Percentiles rank a stretch among this genome's conserved stretches.
Conservation (phyloP, 2,329 filamentous ascomycete genomes). For the Cladosporium oxysporum region DNA sequence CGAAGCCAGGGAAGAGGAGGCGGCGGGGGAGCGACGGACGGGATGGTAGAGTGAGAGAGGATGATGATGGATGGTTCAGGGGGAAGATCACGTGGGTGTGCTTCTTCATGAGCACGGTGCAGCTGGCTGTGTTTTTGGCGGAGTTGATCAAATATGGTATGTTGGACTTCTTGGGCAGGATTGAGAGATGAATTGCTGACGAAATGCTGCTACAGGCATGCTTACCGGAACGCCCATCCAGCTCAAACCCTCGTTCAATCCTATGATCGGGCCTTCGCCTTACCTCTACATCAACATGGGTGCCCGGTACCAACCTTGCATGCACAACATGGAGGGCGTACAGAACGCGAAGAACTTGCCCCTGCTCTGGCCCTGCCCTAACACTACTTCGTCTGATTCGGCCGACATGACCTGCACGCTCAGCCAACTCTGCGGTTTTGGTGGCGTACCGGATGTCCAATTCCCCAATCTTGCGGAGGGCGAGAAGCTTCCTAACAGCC, state of each 20-base stretch:
- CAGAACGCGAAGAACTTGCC: conserved; percentile 46
- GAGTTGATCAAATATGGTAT: conserved; percentile 83
- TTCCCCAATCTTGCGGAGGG: conserved; percentile 46
- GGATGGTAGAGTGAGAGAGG: conserved; percentile 27
- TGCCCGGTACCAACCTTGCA: conserved; percentile 87
- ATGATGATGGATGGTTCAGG: conserved; percentile 57
- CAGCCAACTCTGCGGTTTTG: conserved; percentile 80
- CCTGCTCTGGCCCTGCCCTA: conserved; percentile 77
- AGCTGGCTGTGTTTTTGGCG: conserved; percentile 83
- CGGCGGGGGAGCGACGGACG: conserved; percentile 24
- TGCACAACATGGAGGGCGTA: conserved; percentile 76
- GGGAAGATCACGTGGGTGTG: conserved; percentile 74
- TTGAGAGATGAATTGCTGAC: not conserved
- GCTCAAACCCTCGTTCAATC: conserved; percentile 85
- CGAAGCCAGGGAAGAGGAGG: conserved; percentile 29
- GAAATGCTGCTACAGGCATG: conserved; percentile 53
- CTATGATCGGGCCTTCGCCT: conserved; percentile 92
- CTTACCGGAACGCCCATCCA: conserved; percentile 77
- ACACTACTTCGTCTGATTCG: conserved; percentile 62
- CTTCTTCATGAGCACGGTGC: conserved; percentile 74
- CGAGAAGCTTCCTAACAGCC: conserved; percentile 54
- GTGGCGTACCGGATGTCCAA: conserved; percentile 63
- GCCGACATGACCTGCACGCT: conserved; percentile 67
- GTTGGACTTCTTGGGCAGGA: conserved; percentile 29
- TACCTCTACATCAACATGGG: conserved; percentile 97